Conservation (phyloP, 192 early-diverging fungal genomes). For the Backusella morwellensis region DNA sequence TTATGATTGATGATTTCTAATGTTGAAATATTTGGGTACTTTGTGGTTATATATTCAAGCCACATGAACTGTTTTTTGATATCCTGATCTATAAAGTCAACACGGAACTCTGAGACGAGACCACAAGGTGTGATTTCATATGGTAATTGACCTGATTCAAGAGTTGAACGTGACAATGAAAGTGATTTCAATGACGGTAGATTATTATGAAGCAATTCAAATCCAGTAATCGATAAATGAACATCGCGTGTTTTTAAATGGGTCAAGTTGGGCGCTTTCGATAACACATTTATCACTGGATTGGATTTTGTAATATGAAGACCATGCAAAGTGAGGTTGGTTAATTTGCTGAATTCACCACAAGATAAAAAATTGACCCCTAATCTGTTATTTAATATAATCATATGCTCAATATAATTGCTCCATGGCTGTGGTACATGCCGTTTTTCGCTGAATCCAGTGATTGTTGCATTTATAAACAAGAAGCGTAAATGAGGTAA, state of each 20-base stretch:
- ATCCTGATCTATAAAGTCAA: neutral
- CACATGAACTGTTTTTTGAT: neutral
- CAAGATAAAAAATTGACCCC: neutral
- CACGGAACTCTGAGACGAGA: neutral
- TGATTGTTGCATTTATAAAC: neutral
- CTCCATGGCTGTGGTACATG: neutral
- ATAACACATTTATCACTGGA: neutral
- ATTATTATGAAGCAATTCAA: neutral
- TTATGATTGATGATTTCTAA: neutral
- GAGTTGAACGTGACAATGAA: neutral
- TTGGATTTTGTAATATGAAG: neutral
- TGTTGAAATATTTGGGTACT: neutral
- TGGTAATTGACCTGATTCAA: neutral
- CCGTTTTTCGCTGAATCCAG: neutral
- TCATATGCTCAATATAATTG: neutral
- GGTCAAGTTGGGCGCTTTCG: neutral
- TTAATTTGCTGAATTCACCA: neutral
- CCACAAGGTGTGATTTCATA: neutral
- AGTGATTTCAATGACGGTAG: neutral
- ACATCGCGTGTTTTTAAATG: neutral
- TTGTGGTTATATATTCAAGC: neutral
- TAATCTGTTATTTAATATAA: neutral
- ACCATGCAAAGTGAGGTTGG: neutral
- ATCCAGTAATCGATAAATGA: neutral
- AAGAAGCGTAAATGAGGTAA: neutral